Evolutionary conservation across 2,329 filamentous ascomycete genomes (phyloP), one percentile per base, ranked within the genome.

Genomic region (Aaosphaeria pasadenensis): DNA sequence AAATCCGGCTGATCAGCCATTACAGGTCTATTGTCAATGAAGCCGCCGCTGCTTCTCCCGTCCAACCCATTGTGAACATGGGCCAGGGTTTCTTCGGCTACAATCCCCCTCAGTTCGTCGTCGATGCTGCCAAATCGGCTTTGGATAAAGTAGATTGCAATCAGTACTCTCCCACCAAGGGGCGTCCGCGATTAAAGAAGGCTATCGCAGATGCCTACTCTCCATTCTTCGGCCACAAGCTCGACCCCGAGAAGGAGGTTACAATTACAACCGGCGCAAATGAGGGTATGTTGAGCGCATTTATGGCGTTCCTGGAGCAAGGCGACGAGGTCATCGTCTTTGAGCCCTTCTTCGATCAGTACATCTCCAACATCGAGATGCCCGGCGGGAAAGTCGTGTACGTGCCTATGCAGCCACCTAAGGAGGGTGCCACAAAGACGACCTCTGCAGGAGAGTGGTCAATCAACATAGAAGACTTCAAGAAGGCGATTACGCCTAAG

Each of bases 321-420:
- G 94, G 90, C 9, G 94, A 99, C 66, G 94, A 99, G 71, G 94
- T 96, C 56, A 96, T 99, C 57, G 82, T 99, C 48, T 96, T 99
- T 69, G 94, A 99, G 75, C 94, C 94, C 7, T 99, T 96, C 75
- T 99, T 97, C 69, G 94, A 99, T 73, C 94, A 99, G 85, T 95
- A 97, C 70, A 95, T 99, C 58, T 91, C 87, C 77, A 99, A 99
- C 73, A 97, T 99, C 55, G 89, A 96, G 72, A 97, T 99, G 91
- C 86, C 94, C 1, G 94, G 94, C 44, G 94, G 94, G 57, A 95
- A 87, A 67, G 89, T 97, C 55, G 87, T 92, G 59, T 97, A 96
- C 67, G 92, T 97, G 28, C 91, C 94, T n/a, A 78, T 99, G 67
- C 88, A 94, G 53, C 92, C 94, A 30, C 94, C 94, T 7, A 79